Percentiles rank a stretch among this genome's conserved stretches.
Conservation (phyloP, 768 basidiomycete genomes). For the Cystobasidium onofrii region DNA sequence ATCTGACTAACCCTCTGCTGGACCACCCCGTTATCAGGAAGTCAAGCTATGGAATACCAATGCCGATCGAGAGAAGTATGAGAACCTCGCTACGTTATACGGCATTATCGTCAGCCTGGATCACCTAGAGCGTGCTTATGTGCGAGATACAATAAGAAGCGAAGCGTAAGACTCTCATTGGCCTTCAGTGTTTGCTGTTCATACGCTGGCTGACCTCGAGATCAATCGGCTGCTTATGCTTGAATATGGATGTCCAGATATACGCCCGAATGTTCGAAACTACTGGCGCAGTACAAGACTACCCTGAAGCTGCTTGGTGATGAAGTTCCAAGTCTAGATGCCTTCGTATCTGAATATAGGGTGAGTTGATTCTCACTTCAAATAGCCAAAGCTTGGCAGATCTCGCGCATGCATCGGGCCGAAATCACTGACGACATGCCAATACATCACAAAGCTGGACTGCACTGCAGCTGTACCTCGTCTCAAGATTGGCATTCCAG, state of each 20-base stretch:
- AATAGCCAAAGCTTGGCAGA: neutral
- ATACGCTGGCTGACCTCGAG: neutral
- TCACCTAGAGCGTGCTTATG: constrained; percentile 90
- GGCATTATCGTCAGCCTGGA: constrained; percentile 85
- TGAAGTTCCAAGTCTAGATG: constrained; percentile 72
- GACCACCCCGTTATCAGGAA: constrained; percentile 53
- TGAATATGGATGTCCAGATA: constrained; percentile 59
- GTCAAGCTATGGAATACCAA: constrained; percentile 79
- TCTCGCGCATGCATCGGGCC: neutral
- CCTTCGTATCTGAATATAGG: constrained; percentile 81
- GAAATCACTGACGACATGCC: neutral
- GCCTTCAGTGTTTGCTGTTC: neutral
- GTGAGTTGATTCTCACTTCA: constrained; percentile 48
- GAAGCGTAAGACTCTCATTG: constrained; percentile 60
- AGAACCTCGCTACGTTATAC: constrained; percentile 78
- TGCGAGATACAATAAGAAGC: constrained; percentile 81
- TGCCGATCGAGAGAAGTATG: constrained; percentile 78
- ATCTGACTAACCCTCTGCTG: neutral
- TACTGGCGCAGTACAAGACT: constrained; percentile 95
- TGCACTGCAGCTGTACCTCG: constrained; percentile 85
- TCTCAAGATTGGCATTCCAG: constrained; percentile 84
- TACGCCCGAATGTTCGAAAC: constrained; percentile 84
- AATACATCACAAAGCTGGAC: constrained; percentile 59
- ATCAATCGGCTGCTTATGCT: too few species aligned
- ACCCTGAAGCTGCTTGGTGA: constrained; percentile 92